Evolutionary conservation across 108 stramenopile species (phyloP).

Genomic region (Chaetoceros muelleri): DNA sequence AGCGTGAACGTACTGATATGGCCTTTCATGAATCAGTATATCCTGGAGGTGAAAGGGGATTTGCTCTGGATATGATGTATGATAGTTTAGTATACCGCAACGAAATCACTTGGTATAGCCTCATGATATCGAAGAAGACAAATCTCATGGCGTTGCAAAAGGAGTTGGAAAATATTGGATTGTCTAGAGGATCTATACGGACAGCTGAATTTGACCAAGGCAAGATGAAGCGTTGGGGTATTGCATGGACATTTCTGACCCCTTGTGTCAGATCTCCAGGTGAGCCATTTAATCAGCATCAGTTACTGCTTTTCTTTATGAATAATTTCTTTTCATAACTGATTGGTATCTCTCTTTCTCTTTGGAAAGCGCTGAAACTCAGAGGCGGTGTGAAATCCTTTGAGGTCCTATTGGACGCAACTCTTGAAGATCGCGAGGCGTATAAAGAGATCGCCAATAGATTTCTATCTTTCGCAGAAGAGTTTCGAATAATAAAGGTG

Average conservation of each 20-base stretch:
- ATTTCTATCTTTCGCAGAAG: too few species aligned
- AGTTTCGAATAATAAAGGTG: too few species aligned
- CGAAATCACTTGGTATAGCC: slow-evolving; percentile 65
- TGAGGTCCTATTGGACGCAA: too few species aligned
- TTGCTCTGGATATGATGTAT: slow-evolving; percentile 37
- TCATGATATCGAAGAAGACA: slow-evolving; percentile 72
- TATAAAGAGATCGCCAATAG: too few species aligned
- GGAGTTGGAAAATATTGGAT: slow-evolving; percentile 36
- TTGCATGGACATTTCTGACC: slow-evolving; percentile 79
- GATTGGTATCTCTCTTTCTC: too few species aligned
- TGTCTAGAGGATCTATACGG: slow-evolving; percentile 34
- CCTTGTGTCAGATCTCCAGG: slow-evolving; percentile 10
- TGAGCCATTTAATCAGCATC: slow-evolving; percentile 6
- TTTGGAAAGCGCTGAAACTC: too few species aligned
- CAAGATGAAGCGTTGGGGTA: slow-evolving; percentile 78
- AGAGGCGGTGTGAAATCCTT: too few species aligned
- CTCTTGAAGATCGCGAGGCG: too few species aligned
- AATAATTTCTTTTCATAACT: too few species aligned
- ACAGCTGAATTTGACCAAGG: slow-evolving; percentile 80
- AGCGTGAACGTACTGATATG: slow-evolving; percentile 56
- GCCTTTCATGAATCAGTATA: slow-evolving; percentile 54
- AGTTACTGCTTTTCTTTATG: too few species aligned
- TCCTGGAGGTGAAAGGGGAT: slow-evolving; percentile 37
- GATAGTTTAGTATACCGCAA: slow-evolving; percentile 45
- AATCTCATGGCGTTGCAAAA: slow-evolving; percentile 30